Evolutionary conservation across 2,329 filamentous ascomycete species (phyloP).

Genomic region (Colletotrichum truncatum): DNA sequence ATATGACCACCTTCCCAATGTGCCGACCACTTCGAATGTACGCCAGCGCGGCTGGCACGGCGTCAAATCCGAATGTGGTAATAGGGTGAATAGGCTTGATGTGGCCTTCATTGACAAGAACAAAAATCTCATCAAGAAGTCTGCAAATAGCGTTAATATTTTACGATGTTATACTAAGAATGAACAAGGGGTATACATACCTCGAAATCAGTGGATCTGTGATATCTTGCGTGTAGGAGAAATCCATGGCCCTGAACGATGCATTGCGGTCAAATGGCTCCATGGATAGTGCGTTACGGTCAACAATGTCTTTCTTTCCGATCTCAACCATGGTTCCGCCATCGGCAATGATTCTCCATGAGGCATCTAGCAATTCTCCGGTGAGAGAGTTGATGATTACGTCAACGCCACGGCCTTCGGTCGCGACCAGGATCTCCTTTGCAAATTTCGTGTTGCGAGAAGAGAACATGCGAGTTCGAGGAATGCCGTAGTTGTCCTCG

Average conservation of each 20-base stretch:
- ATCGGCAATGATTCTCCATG: not conserved
- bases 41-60: constrained; percentile 45
- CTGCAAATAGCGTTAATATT: not conserved
- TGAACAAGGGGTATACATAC: not conserved
- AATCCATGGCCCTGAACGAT: not conserved
- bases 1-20: constrained; percentile 55
- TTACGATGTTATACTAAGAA: not conserved
- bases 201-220: not conserved
- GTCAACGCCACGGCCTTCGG: constrained; percentile 36
- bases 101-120: not conserved
- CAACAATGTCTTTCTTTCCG: constrained; percentile 38
- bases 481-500: not conserved
- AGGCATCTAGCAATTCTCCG: constrained; percentile 33
- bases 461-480: constrained; percentile 1
- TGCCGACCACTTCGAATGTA: constrained; percentile 53
- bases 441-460: constrained; percentile 36
- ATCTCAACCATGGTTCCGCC: constrained; percentile 43
- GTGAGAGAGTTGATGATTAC: constrained; percentile 44
- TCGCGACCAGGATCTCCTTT: constrained; percentile 33
- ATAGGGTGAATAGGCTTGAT: not conserved
- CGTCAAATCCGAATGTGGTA: not conserved
- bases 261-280: constrained; percentile 3
- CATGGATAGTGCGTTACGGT: constrained; percentile 38
- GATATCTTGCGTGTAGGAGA: not conserved
- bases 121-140: not conserved